Evolutionary conservation across 73 alveolate species (phyloP), one percentile per base, ranked within the genome.

Genomic region (Paramecium primaurelia): DNA sequence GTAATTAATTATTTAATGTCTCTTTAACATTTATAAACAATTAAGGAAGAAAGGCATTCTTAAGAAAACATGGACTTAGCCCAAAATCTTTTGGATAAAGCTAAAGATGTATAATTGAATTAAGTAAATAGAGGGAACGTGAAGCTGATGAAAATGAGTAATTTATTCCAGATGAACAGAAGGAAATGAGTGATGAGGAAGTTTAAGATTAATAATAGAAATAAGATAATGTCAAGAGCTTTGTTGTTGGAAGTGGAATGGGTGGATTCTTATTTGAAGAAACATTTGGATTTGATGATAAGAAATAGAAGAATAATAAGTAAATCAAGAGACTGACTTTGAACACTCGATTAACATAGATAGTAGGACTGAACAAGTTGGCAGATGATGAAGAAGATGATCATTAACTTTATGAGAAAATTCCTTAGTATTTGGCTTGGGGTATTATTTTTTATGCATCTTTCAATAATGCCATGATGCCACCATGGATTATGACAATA

Each of bases 401-500:
- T n/a, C 38, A 59, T 8, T 28, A 64, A 64, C 64, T 86, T 58
- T 86, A 86, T 58, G 93, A 86, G 37, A 47, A 73, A 32, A 44
- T 86, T 38, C 51, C 73, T n/a, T 75, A 69, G 11, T 86, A 86
- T 59, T 36, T 86, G 4, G 93, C 93, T 58, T 86, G 93, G 93
- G 73, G 73, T 18, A 59, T 86, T 5, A 73, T 86, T 30, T 86
- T 86, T 73, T 86, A 86, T 86, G 93, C 93, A 11, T 38, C 93
- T 7, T 36, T 51, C 30, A 86, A 86, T 86, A 73, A 69, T 14
- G 93, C 93, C 2, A 59, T 69, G 51, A 51, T 86, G 42, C 93
- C 93, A 32, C 93, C 93, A 58, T 86, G 93, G 93, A 58, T 86
- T 58, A 86, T 86, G 93, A 59, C 93, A 14, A 86, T 86, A 6